phyloP scores from a whole-genome alignment of 805 yeast genomes.

The Yamadazyma nakazawae region DNA sequence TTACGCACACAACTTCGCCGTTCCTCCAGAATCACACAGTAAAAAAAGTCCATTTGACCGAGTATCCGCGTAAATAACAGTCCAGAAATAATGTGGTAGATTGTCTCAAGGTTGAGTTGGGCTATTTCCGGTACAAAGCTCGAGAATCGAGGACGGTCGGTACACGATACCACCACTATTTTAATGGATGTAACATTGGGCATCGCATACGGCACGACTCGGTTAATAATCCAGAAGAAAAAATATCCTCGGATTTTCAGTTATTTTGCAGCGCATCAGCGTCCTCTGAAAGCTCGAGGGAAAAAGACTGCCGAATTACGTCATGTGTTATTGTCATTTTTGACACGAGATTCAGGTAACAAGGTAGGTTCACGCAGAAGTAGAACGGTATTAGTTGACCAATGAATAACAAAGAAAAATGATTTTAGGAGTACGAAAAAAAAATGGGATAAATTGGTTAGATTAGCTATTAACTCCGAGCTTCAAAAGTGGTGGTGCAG shows the following conservation, averaged over 20 bases:
- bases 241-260: conserved; percentile 5
- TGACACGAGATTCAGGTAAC: not conserved
- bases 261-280: not conserved
- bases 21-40: not conserved
- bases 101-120: no score
- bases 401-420: no score
- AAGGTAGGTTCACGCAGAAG: not conserved
- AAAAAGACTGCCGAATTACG: conserved; percentile 3
- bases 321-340: not conserved
- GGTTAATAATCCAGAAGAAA: not conserved
- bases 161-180: no score
- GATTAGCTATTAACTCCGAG: not conserved
- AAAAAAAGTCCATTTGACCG: no score
- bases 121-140: no score
- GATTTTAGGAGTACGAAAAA: not conserved
- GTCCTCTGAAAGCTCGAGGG: not conserved
- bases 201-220: not conserved
- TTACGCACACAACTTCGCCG: not conserved
- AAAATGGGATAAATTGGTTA: no score
- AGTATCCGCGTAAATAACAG: no score
- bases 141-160: no score
- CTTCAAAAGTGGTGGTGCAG: not conserved
- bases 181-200: not conserved
- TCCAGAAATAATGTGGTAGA: no score
- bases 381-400: no score